Evolutionary conservation across 441 rosid species (phyloP).

Genomic region (Aquilaria agallochum): DNA sequence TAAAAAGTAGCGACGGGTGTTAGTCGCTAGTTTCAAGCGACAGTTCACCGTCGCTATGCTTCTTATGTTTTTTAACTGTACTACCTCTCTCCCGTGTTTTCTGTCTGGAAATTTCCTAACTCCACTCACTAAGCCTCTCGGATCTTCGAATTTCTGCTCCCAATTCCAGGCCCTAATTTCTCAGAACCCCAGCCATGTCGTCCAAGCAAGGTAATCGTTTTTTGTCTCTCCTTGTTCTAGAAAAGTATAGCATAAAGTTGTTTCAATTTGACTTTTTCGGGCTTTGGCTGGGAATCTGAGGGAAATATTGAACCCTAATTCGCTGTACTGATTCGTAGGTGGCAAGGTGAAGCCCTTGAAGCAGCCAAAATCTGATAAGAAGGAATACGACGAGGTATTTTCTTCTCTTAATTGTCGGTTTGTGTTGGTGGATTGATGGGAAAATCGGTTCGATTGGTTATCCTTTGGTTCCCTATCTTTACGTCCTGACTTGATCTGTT

Average conservation of each 20-base stretch:
- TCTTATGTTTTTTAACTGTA: too few relatives aligned
- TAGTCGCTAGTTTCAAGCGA: too few relatives aligned
- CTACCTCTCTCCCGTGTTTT: too few relatives aligned
- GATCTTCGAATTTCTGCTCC: slow-evolving; percentile 5
- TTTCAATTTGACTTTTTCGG: too few relatives aligned
- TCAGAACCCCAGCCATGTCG: slow-evolving; percentile 45
- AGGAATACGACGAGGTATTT: slow-evolving; percentile 87
- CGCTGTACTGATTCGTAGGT: slow-evolving; percentile 28
- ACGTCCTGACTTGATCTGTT: too few relatives aligned
- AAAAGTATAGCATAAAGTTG: too few relatives aligned
- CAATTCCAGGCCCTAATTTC: slow-evolving; percentile 23
- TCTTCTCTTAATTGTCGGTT: too few relatives aligned
- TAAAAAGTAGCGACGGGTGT: too few relatives aligned
- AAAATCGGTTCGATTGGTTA: neutral
- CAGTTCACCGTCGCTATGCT: too few relatives aligned
- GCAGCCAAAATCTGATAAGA: slow-evolving; percentile 77
- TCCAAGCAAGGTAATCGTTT: slow-evolving; percentile 74
- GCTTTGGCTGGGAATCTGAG: too few relatives aligned
- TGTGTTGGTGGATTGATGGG: neutral
- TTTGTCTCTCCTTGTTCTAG: neutral
- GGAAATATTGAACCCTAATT: too few relatives aligned
- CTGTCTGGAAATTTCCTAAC: too few relatives aligned
- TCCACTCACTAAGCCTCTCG: neutral
- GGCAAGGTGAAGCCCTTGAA: slow-evolving; percentile 98
- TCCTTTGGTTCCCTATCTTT: neutral